Base-by-base conservation (phyloP, 1,284 basidiomycete species). In the Malassezia equina region DNA sequence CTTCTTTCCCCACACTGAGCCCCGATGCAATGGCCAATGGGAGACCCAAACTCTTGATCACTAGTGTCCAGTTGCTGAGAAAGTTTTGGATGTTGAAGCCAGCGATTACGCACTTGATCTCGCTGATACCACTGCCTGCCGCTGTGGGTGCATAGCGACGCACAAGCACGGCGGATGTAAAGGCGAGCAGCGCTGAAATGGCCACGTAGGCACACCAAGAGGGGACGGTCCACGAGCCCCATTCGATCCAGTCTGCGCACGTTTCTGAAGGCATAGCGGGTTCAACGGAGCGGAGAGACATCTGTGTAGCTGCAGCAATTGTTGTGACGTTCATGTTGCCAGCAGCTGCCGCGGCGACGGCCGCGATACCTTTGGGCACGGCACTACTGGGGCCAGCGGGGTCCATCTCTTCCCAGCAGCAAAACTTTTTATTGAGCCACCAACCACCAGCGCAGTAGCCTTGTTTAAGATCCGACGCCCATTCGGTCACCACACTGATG, bases 371-470 rank as follows among this genome's bases (percentile, higher is more conserved):
- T 27, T 41, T 33, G 13, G 49, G 55, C 15, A 48, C 47, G 6
- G 60, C 57, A n/a, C 63, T 69, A 21, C 66, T 65, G 0, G 68
- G 67, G 4, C 70, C 70, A 0, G 61, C 66, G 6, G 57, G 52
- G 50, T 74, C 71, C 65, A 66, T 67, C 54, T 70, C 61, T 72
- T 91, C 90, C 87, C 89, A 90, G 74, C 94, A 99, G 77, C 94
- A 98, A 75, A 96, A 96, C 71, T 95, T 89, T 67, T 89, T 84
- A 75, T 91, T 94, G 53, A 98, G 76, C 93, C 94, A 99, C 94
- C 94, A 98, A 2, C 89, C 91, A 53, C 91, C 87, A 1, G 83
- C 82, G 76, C 94, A 99, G 73, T 94, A 93, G 0, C 94, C 94
- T 78, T 90, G 86, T 78, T 96, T 96, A 60, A 96, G 82, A 75